These are phyloP conservation scores for Fusarium sp. DNA, from an alignment of 2,329 filamentous ascomycete genomes.

Conservation along the genomic window DNA sequence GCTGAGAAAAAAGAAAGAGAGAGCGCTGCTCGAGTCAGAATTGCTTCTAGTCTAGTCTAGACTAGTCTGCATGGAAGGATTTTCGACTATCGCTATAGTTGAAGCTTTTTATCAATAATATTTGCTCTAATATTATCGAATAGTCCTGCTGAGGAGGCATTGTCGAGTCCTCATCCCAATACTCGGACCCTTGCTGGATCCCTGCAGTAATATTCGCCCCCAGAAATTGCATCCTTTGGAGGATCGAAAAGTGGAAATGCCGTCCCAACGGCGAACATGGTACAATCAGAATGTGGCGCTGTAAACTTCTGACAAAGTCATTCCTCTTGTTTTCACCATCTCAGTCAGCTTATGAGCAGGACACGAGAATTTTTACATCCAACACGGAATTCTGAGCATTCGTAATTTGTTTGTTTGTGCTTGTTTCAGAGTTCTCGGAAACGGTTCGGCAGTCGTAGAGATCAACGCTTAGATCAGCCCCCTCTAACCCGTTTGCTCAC, in stretches of 20 bases:
- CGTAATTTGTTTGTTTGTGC: neutral
- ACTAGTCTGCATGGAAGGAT: neutral
- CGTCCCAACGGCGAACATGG: neutral
- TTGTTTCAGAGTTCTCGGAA: slow-evolving; percentile 9
- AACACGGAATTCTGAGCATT: neutral
- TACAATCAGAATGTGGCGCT: slow-evolving; percentile 17
- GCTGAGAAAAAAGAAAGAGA: neutral
- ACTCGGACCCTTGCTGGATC: slow-evolving; percentile 6
- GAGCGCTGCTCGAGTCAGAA: slow-evolving; percentile 2
- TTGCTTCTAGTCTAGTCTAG: neutral
- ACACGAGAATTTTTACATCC: neutral
- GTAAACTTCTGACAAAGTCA: slow-evolving; percentile 16
- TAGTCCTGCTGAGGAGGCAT: neutral
- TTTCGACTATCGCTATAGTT: neutral
- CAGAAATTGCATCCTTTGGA: slow-evolving; percentile 22
- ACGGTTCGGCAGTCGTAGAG: slow-evolving; percentile 11
- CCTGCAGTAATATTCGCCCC: slow-evolving; percentile 6
- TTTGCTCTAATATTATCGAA: neutral
- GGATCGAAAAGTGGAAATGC: slow-evolving; percentile 32
- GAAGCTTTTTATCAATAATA: neutral
- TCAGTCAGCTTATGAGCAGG: neutral
- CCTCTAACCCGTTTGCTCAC: slow-evolving; percentile 1
- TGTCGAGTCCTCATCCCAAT: slow-evolving; percentile 1
- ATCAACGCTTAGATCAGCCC: slow-evolving; percentile 27
- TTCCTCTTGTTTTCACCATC: neutral